phyloP scores from a whole-genome alignment of 192 early-diverging fungal genomes.

The Rhizoclosmatium sp. region DNA sequence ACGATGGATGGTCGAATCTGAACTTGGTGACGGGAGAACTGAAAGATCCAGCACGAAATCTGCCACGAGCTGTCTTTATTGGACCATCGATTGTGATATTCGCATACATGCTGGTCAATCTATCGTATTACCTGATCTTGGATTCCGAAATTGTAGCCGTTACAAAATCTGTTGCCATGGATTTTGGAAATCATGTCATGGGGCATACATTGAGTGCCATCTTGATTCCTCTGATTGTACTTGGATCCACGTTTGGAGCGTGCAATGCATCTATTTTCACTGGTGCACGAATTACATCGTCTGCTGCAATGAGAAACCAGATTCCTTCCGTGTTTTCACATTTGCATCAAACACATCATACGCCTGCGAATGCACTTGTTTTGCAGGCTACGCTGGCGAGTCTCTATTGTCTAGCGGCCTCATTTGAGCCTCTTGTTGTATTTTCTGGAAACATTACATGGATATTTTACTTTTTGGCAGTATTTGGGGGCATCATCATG shows the following conservation, averaged over 20 bases:
- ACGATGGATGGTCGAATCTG: slow-evolving; percentile 64
- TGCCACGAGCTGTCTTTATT: slow-evolving; percentile 53
- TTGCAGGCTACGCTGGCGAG: slow-evolving; percentile 67
- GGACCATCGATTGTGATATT: slow-evolving; percentile 53
- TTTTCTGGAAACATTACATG: slow-evolving; percentile 81
- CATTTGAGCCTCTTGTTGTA: slow-evolving; percentile 74
- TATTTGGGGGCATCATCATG: slow-evolving; percentile 64
- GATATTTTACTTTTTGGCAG: slow-evolving; percentile 74
- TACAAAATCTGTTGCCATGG: slow-evolving; percentile 1
- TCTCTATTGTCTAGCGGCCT: slow-evolving; percentile 70
- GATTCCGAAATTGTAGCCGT: slow-evolving; percentile 4
- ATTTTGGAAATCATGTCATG: slow-evolving; percentile 59
- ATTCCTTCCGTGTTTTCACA: slow-evolving; percentile 74
- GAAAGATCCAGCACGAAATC: slow-evolving; percentile 48
- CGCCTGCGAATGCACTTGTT: slow-evolving; percentile 72
- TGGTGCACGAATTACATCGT: slow-evolving; percentile 73
- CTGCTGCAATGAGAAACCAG: slow-evolving; percentile 71
- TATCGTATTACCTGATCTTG: slow-evolving; percentile 23
- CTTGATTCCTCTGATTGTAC: slow-evolving; percentile 75
- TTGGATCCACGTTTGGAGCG: slow-evolving; percentile 77
- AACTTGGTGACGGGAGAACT: slow-evolving; percentile 63
- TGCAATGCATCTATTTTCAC: slow-evolving; percentile 82
- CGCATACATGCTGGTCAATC: slow-evolving; percentile 29
- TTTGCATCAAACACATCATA: slow-evolving; percentile 62
- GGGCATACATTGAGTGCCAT: slow-evolving; percentile 47